Base-by-base conservation (phyloP, 768 basidiomycete genomes). In the Tricholomella constricta region DNA sequence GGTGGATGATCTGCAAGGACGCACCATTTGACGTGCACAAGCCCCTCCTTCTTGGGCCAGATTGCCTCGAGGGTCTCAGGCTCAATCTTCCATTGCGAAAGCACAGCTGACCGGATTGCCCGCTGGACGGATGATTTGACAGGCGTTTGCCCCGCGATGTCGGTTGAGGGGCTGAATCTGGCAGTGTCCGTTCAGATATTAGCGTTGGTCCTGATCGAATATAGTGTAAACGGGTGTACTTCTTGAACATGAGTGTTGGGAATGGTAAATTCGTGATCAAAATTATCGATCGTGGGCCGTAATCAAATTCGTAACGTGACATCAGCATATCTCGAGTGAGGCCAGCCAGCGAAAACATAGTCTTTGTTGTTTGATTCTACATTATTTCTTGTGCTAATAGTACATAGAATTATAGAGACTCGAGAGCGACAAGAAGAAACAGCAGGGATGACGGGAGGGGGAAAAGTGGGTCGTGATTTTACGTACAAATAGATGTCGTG, bases 1-100 rank as follows among this genome's bases (percentile, higher is more conserved):
- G 37, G 32, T 27, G 32, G n/a, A 45, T 38, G 48, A 31, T 41
- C 50, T 55, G 20, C 22, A 66, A 27, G 34, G 38, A 78, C 81
- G 59, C 70, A 94, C 96, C 97, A 98, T 78, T 98, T 98, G 55
- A 94, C 91, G 63, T 90, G 88, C 4, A 89, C 86, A 42, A 98
- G 77, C 2, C 87, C 80, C 77, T 98, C 96, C 78, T 98, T 99
- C 89, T 98, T 99, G 2, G 95, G 93, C 97, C 97, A 99, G 46
- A 99, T 82, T 62, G 82, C 82, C 66, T 99, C 97, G 26, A 98
- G 74, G 2, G 86, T 84, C 57, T 91, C 91, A 36, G 83, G 79
- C 56, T 86, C 83, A 45, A 91, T 81, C 62, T 85, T 89, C 81
- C 92, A 89, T 68, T 96, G 94, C 17, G 87, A 80, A 44, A 97